Evolutionary conservation across 495 filamentous ascomycete species (phyloP).

Genomic region (Aspergillus diversus): DNA sequence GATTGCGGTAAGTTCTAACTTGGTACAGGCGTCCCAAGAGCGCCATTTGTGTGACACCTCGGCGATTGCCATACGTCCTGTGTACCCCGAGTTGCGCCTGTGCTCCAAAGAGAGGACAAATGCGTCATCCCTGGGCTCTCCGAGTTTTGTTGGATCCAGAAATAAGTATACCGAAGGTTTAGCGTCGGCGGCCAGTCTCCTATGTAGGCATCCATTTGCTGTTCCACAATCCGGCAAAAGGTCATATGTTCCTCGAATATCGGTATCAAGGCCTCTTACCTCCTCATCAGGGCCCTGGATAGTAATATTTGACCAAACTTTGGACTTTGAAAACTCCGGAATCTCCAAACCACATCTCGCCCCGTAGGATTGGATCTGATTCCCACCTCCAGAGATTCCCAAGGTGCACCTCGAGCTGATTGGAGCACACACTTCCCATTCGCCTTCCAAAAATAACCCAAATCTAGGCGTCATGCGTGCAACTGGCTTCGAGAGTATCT

Average conservation of each 20-base stretch:
- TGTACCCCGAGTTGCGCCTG: constrained; percentile 55
- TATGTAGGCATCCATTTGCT: constrained; percentile 61
- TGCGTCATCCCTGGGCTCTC: constrained; percentile 51
- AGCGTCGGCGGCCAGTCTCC: constrained; percentile 24
- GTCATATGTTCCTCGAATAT: constrained; percentile 60
- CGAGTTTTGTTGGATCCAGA: constrained; percentile 59
- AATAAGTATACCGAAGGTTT: constrained; percentile 61
- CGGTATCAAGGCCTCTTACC: constrained; percentile 35
- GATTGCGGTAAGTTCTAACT: constrained; percentile 20
- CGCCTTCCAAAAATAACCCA: constrained; percentile 40
- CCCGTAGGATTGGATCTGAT: constrained; percentile 30
- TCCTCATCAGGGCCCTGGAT: constrained; percentile 36
- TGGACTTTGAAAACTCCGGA: constrained; percentile 32
- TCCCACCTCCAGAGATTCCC: constrained; percentile 29
- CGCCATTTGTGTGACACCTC: constrained; percentile 41
- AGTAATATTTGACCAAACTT: constrained; percentile 44
- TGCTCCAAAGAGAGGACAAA: constrained; percentile 68
- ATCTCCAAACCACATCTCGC: constrained; percentile 45
- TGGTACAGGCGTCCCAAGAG: constrained; percentile 19
- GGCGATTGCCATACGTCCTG: constrained; percentile 53
- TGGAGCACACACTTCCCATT: constrained; percentile 58
- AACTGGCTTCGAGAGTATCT: constrained; percentile 56
- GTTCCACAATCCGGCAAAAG: constrained; percentile 69
- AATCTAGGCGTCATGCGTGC: constrained; percentile 50
- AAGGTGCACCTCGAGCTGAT: constrained; percentile 30